Base-by-base conservation (phyloP, 1,139 yeast genomes). In the Arxiozyma bovina region DNA sequence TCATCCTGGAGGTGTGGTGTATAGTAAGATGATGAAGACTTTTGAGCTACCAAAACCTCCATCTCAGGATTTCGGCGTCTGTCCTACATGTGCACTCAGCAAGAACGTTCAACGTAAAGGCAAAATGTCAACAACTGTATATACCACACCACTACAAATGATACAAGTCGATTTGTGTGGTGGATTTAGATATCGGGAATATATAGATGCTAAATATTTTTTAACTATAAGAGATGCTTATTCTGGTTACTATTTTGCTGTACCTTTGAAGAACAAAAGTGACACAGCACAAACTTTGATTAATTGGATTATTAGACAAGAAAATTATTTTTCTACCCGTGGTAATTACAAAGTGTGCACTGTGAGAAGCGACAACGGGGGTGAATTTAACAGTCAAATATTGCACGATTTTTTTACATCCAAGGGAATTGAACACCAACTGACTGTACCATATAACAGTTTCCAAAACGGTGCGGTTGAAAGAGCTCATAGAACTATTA, bases 381-480 rank as follows among this genome's bases (percentile, higher is more conserved):
- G 51, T 23, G 59, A 57, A 43, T 58, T 58, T 43, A n/a, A 15
- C 7, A 55, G 42, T 41, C 4, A 25, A 12, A 12, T 17, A 0
- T 42, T 58, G 6, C 45, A 46, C 25, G 46, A 49, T 2, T 57
- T 45, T 20, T 48, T 47, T 18, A 22, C 11, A 15, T 7, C 11
- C 2, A 30, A 42, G 15, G 58, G 59, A 1, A 55, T 57, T 25
- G 12, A 15, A n/a, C 58, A 58, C 48, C 53, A 58, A 53, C 34
- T 56, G 1, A 58, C 59, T 8, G 54, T 55, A 7, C 55, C 59
- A 1, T 43, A 57, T 40, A 9, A n/a, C 11, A 53, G 56, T 50
- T 55, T 20, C 25, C 58, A 55, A 51, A 58, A 58, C 20, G 58
- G 58, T 21, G 54, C 48, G 20, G 58, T 50, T 18, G 58, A 56